Evolutionary conservation across 495 filamentous ascomycete genomes (phyloP).

Genomic region (Elasticomyces elasticus): DNA sequence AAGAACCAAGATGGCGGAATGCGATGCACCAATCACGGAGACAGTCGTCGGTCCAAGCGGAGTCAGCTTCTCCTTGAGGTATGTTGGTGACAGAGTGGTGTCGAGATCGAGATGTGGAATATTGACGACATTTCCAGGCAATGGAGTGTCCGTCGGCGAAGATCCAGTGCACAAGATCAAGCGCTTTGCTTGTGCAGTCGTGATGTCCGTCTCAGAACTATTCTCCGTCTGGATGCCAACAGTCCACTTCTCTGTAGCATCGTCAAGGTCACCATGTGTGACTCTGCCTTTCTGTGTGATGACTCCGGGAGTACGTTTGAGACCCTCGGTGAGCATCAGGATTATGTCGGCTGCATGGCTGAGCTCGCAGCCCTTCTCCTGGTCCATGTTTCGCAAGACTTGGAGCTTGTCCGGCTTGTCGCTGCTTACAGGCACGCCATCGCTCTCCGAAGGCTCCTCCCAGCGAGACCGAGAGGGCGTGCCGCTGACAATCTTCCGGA

Average conservation of each 20-base stretch:
- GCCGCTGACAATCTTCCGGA: constrained; percentile 13
- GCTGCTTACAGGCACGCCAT: background rate
- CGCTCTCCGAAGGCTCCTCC: constrained; percentile 10
- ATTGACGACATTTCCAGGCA: constrained; percentile 29
- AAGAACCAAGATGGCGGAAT: constrained; percentile 52
- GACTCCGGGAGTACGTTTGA: constrained; percentile 10
- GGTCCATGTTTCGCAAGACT: constrained; percentile 10
- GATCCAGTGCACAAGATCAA: constrained; percentile 53
- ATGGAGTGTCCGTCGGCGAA: constrained; percentile 38
- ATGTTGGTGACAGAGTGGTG: constrained; percentile 44
- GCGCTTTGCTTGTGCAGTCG: constrained; percentile 18
- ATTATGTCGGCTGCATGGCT: constrained; percentile 20
- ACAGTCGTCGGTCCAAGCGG: constrained; percentile 32
- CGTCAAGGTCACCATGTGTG: constrained; percentile 4
- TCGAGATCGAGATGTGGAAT: constrained; percentile 44
- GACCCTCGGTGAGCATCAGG: constrained; percentile 15
- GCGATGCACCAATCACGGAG: constrained; percentile 50
- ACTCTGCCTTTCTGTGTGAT: constrained; percentile 1
- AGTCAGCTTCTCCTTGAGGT: constrained; percentile 38
- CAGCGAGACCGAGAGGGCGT: background rate
- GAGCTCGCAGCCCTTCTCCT: constrained; percentile 15
- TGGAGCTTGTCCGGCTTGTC: constrained; percentile 13
- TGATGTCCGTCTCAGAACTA: background rate
- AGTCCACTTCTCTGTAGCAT: constrained; percentile 2
- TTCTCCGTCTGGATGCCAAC: background rate